phyloP scores from a whole-genome alignment of 1,284 basidiomycete genomes.

The Porodaedalea pini region DNA sequence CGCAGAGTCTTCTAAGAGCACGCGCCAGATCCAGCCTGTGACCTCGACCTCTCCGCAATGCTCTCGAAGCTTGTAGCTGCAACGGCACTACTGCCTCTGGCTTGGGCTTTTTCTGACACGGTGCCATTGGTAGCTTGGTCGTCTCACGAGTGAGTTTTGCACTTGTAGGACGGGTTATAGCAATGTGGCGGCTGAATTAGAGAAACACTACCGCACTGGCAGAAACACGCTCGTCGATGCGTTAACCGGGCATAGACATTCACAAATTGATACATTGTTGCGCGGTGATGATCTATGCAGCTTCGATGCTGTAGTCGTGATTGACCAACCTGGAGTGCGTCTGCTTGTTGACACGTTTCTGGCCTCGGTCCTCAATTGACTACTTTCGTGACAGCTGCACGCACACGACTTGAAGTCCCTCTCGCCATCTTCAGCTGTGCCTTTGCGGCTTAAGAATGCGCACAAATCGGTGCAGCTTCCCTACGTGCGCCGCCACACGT shows the following conservation, averaged over 20 bases:
- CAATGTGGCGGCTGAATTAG: no score
- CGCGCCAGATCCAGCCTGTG: no score
- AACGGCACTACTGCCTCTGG: constrained; percentile 31
- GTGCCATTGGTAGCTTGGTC: constrained; percentile 69
- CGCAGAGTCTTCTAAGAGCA: no score
- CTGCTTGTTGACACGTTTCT: not conserved
- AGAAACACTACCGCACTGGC: no score
- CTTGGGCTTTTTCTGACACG: constrained; percentile 55
- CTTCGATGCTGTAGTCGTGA: constrained; percentile 59
- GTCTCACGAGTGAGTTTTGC: constrained; percentile 44
- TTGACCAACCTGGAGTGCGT: constrained; percentile 67
- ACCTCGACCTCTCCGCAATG: not conserved
- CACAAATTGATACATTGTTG: constrained; percentile 45
- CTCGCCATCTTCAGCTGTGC: constrained; percentile 46
- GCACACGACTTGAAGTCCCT: constrained; percentile 66
- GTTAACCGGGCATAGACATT: constrained; percentile 8
- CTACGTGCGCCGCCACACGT: constrained; percentile 42
- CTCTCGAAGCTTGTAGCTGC: not conserved
- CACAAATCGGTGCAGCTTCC: constrained; percentile 58
- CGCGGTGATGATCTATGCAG: constrained; percentile 48
- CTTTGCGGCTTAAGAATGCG: constrained; percentile 42
- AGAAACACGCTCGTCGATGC: constrained; percentile 6
- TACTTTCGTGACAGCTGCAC: constrained; percentile 46
- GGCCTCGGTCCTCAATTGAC: not conserved
- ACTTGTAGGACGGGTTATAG: no score